phyloP scores from a whole-genome alignment of 768 basidiomycete genomes.

The Tricholoma bakamatsutake region DNA sequence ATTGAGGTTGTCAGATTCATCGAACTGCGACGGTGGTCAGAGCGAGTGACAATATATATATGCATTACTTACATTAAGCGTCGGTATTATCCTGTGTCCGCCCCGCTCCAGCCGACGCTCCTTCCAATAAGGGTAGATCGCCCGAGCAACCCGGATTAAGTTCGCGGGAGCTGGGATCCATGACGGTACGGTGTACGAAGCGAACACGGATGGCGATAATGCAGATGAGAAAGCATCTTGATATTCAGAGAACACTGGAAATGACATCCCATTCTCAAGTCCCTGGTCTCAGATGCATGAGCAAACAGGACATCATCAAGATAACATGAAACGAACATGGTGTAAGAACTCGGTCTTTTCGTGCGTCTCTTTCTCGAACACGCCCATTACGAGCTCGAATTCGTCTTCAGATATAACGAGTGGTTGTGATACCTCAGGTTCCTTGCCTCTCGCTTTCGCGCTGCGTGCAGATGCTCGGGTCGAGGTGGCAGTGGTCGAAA shows the following conservation, averaged over 20 bases:
- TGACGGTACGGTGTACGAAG: conserved; percentile 58
- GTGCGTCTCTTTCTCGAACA: conserved; percentile 88
- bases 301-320: background rate
- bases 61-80: conserved; percentile 64
- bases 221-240: conserved; percentile 60
- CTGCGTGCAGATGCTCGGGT: conserved; percentile 58
- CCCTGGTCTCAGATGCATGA: conserved; percentile 31
- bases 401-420: conserved; percentile 82
- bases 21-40: conserved; percentile 37
- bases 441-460: conserved; percentile 81
- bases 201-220: conserved; percentile 58
- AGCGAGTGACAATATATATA: background rate
- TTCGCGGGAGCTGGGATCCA: conserved; percentile 61
- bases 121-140: conserved; percentile 87
- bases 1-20: conserved; percentile 84
- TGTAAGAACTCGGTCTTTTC: conserved; percentile 88
- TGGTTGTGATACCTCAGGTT: conserved; percentile 61
- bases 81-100: conserved; percentile 83
- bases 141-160: conserved; percentile 64
- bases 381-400: conserved; percentile 92
- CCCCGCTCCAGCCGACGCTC: conserved; percentile 73
- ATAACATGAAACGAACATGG: conserved; percentile 50
- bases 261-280: conserved; percentile 60
- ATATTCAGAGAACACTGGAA: conserved; percentile 70
- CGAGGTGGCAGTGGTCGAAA: conserved; percentile 46